Evolutionary conservation across 164 flowering plant species (phyloP).

Genomic region (Chimonanthus praecox): DNA sequence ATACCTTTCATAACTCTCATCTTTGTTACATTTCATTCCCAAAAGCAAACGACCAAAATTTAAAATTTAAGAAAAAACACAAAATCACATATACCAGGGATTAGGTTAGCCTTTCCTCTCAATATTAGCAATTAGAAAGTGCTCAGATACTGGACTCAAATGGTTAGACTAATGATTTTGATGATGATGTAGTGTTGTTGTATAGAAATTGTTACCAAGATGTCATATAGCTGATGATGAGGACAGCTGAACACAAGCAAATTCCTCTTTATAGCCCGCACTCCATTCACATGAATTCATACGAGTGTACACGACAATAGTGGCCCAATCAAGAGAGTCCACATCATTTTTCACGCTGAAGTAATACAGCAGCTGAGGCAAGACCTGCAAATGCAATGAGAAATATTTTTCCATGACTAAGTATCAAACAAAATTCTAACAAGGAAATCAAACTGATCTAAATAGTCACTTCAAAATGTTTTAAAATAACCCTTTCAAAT

Average conservation of each 20-base stretch:
- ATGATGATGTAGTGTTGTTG: too few species aligned
- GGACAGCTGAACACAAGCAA: constrained; percentile 76
- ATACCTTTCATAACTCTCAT: too few species aligned
- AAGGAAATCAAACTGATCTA: too few species aligned
- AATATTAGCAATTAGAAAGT: too few species aligned
- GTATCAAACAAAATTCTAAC: too few species aligned
- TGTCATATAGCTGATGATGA: constrained; percentile 24
- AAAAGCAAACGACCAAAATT: too few species aligned
- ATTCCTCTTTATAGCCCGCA: constrained; percentile 64
- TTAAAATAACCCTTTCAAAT: constrained; percentile 72
- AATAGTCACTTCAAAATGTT: constrained; percentile 5
- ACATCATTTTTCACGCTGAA: constrained; percentile 67
- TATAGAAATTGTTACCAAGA: not conserved
- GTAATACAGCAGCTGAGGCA: constrained; percentile 82
- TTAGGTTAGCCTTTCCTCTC: too few species aligned
- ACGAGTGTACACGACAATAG: constrained; percentile 70
- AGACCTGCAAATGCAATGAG: constrained; percentile 33
- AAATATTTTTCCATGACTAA: not conserved
- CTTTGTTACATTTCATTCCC: too few species aligned
- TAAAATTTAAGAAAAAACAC: too few species aligned
- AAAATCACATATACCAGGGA: too few species aligned
- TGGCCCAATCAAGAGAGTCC: constrained; percentile 81
- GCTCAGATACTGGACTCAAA: too few species aligned
- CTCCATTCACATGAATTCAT: constrained; percentile 61
- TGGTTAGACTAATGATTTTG: too few species aligned